These are phyloP conservation scores for Potentilla sterilis DNA, from an alignment of 306 rosid genomes.

Conservation along the genomic window DNA sequence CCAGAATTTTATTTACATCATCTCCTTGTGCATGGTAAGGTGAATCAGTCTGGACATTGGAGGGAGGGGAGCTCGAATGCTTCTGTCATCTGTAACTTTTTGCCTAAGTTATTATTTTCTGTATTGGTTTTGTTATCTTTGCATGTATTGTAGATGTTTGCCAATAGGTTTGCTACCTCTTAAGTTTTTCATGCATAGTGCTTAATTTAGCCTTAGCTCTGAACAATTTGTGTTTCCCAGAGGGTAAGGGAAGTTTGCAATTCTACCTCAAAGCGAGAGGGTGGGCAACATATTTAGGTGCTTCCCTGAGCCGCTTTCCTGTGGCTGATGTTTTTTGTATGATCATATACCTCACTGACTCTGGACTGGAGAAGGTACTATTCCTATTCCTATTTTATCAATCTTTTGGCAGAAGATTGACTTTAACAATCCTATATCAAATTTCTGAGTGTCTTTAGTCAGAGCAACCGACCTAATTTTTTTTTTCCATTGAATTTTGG, in stretches of 20 bases:
- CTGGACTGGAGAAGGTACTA: slow-evolving; percentile 65
- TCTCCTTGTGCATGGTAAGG: slow-evolving; percentile 90
- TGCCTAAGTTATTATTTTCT: not conserved
- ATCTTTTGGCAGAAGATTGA: slow-evolving; percentile 22
- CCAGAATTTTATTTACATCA: slow-evolving; percentile 91
- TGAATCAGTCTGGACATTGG: slow-evolving; percentile 11
- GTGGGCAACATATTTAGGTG: slow-evolving; percentile 84
- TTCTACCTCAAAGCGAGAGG: slow-evolving; percentile 79
- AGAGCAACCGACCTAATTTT: slow-evolving; percentile 27
- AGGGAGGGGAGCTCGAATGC: not conserved
- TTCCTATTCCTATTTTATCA: not conserved
- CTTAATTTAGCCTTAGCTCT: slow-evolving; percentile 22
- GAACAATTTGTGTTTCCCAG: slow-evolving; percentile 46
- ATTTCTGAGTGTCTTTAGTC: slow-evolving; percentile 18
- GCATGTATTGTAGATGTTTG: not conserved
- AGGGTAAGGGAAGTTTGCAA: slow-evolving; percentile 95
- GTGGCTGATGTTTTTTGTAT: slow-evolving; percentile 68
- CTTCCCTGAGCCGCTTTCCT: slow-evolving; percentile 68
- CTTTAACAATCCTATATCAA: not conserved
- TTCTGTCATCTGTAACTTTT: not conserved
- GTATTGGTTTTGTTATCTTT: not conserved
- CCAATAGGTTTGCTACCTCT: slow-evolving; percentile 1
- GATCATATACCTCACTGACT: slow-evolving; percentile 88
- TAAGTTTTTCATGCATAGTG: not conserved
- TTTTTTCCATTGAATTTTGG: slow-evolving; percentile 15